Conservation (phyloP, 1,284 basidiomycete species). For the Sanguinoderma infundibulare region DNA sequence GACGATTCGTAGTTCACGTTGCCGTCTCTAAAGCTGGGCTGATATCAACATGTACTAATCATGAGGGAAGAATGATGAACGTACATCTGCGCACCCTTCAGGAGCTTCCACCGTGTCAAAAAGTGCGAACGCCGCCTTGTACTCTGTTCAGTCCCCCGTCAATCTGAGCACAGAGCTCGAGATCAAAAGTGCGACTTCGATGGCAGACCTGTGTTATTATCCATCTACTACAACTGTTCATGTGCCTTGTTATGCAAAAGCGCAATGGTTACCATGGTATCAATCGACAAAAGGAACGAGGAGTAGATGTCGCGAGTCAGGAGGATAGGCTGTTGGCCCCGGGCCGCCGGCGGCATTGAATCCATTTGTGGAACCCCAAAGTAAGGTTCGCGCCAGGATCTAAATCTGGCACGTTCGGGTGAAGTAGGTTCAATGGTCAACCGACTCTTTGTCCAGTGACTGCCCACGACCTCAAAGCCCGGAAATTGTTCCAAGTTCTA, state of each 20-base stretch:
- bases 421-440: no score
- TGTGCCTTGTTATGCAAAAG: not conserved
- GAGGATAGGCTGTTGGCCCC: not conserved
- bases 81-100: slow-evolving; percentile 94
- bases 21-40: slow-evolving; percentile 71
- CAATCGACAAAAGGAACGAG: not conserved
- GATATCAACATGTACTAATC: not conserved
- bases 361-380: slow-evolving; percentile 1
- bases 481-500: no score
- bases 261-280: slow-evolving; percentile 17
- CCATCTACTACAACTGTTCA: slow-evolving; percentile 46
- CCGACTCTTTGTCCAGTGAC: no score
- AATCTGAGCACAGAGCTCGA: not conserved
- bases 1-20: slow-evolving; percentile 99
- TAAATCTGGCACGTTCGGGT: not conserved
- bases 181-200: not conserved
- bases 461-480: no score
- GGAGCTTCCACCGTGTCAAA: slow-evolving; percentile 99
- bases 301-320: slow-evolving; percentile 1
- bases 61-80: slow-evolving; percentile 36
- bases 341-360: not conserved
- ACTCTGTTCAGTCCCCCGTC: slow-evolving; percentile 56
- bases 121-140: slow-evolving; percentile 96
- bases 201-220: slow-evolving; percentile 64
- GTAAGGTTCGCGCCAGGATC: not conserved